Percentiles rank a stretch among this genome's conserved stretches.
phyloP scores from a whole-genome alignment of 345 rosid genomes.

The Barbarea vulgaris region DNA sequence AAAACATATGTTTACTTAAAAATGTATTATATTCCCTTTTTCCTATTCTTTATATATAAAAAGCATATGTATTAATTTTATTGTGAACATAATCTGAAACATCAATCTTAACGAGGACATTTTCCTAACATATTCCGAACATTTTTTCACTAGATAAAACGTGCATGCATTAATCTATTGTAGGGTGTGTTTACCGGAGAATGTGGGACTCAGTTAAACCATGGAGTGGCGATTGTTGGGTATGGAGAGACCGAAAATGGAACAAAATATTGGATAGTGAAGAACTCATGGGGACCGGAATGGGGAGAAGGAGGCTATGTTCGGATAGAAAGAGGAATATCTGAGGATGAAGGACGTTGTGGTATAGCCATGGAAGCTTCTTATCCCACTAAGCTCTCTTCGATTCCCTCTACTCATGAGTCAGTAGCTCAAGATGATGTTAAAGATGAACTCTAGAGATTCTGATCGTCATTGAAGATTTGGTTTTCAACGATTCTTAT shows the following conservation, averaged over 20 bases:
- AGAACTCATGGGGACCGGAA: conserved; percentile 69
- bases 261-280: conserved; percentile 70
- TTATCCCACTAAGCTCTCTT: conserved; percentile 57
- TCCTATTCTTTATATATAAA: no score
- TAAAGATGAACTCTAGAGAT: conserved; percentile 36
- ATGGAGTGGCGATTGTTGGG: conserved; percentile 64
- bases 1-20: background rate
- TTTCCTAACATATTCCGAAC: background rate
- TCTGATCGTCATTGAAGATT: conserved; percentile 17
- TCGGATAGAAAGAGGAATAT: conserved; percentile 58
- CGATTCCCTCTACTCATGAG: conserved; percentile 29
- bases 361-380: conserved; percentile 80
- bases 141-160: background rate
- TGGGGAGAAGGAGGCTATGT: conserved; percentile 83
- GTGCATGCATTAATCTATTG: background rate
- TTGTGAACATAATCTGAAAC: background rate
- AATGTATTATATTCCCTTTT: no score
- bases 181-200: conserved; percentile 69
- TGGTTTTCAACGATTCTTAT: background rate
- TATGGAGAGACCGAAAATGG: conserved; percentile 62
- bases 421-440: conserved; percentile 4
- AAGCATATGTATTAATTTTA: background rate
- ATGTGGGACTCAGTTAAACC: conserved; percentile 63
- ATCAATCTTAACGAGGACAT: background rate
- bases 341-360: conserved; percentile 54